Base-by-base conservation (phyloP, 805 yeast species). In the Candida boleticola region DNA sequence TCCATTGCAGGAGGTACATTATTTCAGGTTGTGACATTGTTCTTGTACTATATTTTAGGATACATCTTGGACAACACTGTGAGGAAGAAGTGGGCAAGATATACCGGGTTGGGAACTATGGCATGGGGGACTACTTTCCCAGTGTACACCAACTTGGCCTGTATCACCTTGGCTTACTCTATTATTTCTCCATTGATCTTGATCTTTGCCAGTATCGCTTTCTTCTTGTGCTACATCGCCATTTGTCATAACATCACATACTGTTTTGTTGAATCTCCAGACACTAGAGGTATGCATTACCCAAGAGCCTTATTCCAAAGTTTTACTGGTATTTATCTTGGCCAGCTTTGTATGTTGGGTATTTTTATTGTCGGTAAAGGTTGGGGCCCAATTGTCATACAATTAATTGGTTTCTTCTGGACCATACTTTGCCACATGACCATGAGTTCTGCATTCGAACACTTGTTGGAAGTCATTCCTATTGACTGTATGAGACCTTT, bases 371-470 rank as follows among this genome's bases (percentile, higher is more conserved):
- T 92, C 42, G 89, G 95, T 47, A 88, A 88, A 71, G 85, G 95
- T 32, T 92, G 97, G 97, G 98, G 97, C 35, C 95, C 97, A 29
- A 74, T 89, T 49, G 86, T 83, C 3, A 64, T 92, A 41, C 87
- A 85, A 60, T 82, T 80, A 1, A 71, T 90, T 39, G 71, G 84
- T 32, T 54, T 88, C 11, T 77, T 74, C 6, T 62, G 74, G 49
- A 88, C 97, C 0, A 76, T 76, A 3, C 83, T 87, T 57, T 72
- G 78, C 44, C 97, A 92, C 54, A 14, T 79, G 23, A 76, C 79
- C 48, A 61, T 92, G 57, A 78, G 74, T 47, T 47, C 57, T 6
- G 88, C 97, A 0, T 87, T 89, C 57, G 83, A 76, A 43, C 71
- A 75, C 10, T 68, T 89, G 57, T 55, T 83, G 46, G 56, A 57